A percentile compares a stretch with the other conserved stretches of the same genome.
Conservation (phyloP, 805 yeast species). For the Metschnikowia santaceciliae region DNA sequence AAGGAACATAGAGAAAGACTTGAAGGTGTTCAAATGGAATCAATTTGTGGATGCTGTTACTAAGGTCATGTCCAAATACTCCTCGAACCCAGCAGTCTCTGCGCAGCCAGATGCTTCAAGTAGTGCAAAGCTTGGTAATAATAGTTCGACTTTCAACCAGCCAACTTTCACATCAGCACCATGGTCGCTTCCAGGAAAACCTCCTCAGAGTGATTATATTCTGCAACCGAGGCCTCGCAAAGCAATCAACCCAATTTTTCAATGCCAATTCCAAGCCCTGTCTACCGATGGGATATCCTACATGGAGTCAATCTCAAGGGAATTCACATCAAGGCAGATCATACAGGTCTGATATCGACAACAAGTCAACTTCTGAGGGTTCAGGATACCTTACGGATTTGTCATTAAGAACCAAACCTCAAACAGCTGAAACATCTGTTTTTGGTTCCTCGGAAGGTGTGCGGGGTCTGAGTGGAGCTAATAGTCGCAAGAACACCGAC, state of each 20-base stretch:
- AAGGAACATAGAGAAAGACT: conserved; percentile 65
- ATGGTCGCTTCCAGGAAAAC: conserved; percentile 60
- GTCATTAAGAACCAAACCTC: conserved; percentile 12
- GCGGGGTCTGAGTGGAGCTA: conserved; percentile 7
- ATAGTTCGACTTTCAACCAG: background rate
- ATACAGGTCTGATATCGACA: conserved; percentile 12
- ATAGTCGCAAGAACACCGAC: conserved; percentile 4
- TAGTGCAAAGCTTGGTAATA: background rate
- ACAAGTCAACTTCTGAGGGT: conserved; percentile 12
- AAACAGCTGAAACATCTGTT: conserved; percentile 10
- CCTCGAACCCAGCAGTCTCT: conserved; percentile 18
- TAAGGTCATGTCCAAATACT: conserved; percentile 58
- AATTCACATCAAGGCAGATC: background rate
- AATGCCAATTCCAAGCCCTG: conserved; percentile 3
- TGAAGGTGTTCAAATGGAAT: conserved; percentile 62
- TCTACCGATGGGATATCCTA: background rate
- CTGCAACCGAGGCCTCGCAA: conserved; percentile 14
- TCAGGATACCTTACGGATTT: conserved; percentile 15
- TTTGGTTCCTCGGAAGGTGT: conserved; percentile 9
- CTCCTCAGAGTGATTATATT: conserved; percentile 10
- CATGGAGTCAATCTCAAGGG: conserved; percentile 1
- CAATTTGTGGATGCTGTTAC: conserved; percentile 49
- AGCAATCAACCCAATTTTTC: background rate
- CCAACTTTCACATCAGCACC: conserved; percentile 39
- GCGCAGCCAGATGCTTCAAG: background rate